These are phyloP conservation scores for Tolypocladium inflatum DNA, from an alignment of 2,329 filamentous ascomycete genomes.

Conservation along the genomic window DNA sequence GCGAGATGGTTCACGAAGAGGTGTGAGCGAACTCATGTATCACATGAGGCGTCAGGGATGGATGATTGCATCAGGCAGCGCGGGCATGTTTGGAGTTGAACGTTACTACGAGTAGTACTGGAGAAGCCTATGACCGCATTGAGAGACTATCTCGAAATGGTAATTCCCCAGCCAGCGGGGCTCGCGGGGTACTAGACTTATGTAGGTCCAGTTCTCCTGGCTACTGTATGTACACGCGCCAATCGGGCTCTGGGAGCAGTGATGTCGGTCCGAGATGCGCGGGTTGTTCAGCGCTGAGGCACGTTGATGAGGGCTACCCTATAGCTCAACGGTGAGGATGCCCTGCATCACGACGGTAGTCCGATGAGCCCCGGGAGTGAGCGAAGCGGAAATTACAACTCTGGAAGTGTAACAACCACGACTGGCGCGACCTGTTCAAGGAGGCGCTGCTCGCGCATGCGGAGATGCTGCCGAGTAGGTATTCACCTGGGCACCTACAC, in stretches of 20 bases:
- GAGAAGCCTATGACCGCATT: neutral
- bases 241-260: neutral
- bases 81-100: neutral
- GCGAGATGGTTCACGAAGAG: constrained; percentile 59
- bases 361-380: neutral
- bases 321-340: no score
- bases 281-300: neutral
- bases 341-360: neutral
- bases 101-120: neutral
- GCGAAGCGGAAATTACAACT: no score
- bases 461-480: no score
- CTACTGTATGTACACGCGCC: neutral
- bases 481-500: no score
- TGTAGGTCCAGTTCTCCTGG: neutral
- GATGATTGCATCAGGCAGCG: neutral
- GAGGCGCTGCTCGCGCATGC: no score
- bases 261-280: neutral
- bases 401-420: no score
- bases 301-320: neutral
- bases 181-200: neutral
- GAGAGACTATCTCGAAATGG: neutral
- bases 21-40: constrained; percentile 7
- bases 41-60: neutral
- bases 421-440: no score
- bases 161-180: neutral